A percentile compares a stretch with the other conserved stretches of the same genome.
Evolutionary conservation across 2,329 filamentous ascomycete genomes (phyloP).

Genomic region (Alternaria hordeiaustralica): DNA sequence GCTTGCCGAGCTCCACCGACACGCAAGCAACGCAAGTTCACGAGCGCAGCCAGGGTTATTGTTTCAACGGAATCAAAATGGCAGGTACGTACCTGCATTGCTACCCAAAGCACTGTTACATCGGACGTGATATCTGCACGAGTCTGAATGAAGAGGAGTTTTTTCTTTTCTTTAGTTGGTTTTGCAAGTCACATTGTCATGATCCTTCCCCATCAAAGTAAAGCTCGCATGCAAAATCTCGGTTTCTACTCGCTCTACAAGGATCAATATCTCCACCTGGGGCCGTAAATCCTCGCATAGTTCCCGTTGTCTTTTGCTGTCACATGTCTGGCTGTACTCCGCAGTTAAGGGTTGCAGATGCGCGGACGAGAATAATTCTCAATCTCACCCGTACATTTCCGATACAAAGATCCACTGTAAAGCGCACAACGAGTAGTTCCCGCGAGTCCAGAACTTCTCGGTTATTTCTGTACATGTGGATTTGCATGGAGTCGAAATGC

Average conservation of each 20-base stretch:
- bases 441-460: slow-evolving; percentile 6
- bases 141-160: neutral
- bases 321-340: slow-evolving; percentile 2
- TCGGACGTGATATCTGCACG: neutral
- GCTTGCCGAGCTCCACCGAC: slow-evolving; percentile 13
- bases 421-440: neutral
- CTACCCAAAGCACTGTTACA: slow-evolving; percentile 9
- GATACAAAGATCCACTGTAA: neutral
- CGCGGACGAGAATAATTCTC: slow-evolving; percentile 6
- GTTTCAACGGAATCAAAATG: neutral
- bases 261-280: slow-evolving; percentile 4
- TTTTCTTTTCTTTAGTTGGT: neutral
- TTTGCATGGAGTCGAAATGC: neutral
- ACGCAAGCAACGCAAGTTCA: slow-evolving; percentile 5
- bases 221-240: slow-evolving; percentile 1
- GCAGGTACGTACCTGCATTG: slow-evolving; percentile 12
- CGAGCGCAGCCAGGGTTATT: neutral
- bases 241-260: slow-evolving; percentile 2
- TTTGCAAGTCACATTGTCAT: slow-evolving; percentile 1
- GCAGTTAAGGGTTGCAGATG: neutral
- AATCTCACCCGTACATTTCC: slow-evolving; percentile 9
- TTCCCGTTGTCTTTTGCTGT: neutral
- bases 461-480: slow-evolving; percentile 3
- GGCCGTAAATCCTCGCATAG: slow-evolving; percentile 3
- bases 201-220: neutral